Evolutionary conservation across 345 rosid species (phyloP).

Genomic region (Draba incana): DNA sequence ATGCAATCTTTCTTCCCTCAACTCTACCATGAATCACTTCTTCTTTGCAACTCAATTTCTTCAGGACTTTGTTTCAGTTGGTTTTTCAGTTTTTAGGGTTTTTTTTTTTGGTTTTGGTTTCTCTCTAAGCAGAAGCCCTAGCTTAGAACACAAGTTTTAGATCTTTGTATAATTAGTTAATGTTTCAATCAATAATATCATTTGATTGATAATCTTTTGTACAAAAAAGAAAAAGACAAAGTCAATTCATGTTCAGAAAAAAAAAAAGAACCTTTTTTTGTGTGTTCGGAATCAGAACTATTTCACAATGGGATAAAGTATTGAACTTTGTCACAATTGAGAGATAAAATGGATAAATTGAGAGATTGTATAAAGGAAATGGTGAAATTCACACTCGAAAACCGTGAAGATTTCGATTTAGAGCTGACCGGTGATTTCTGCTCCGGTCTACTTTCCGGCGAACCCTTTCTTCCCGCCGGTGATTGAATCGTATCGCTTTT

Average conservation of each 20-base stretch:
- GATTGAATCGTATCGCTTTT: slow-evolving; percentile 6
- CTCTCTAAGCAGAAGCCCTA: neutral
- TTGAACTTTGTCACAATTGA: neutral
- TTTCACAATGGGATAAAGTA: neutral
- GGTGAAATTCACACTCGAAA: slow-evolving; percentile 48
- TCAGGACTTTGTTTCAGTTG: neutral
- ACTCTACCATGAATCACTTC: slow-evolving; percentile 38
- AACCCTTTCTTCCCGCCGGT: slow-evolving; percentile 27
- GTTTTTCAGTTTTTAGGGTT: neutral
- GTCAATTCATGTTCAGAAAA: neutral
- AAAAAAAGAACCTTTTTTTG: neutral
- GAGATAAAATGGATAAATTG: slow-evolving; percentile 39
- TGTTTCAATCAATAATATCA: slow-evolving; percentile 8
- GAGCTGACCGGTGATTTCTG: slow-evolving; percentile 49
- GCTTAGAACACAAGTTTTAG: slow-evolving; percentile 12
- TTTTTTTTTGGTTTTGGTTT: neutral
- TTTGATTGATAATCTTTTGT: slow-evolving; percentile 9
- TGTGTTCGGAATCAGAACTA: neutral
- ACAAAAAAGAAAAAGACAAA: neutral
- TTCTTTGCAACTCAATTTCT: neutral
- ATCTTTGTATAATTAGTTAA: neutral
- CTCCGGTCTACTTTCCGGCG: slow-evolving; percentile 47
- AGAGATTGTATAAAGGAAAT: slow-evolving; percentile 49
- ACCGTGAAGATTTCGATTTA: slow-evolving; percentile 44
- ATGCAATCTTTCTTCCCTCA: slow-evolving; percentile 46